These are phyloP conservation scores for Diphasiastrum complanatum DNA, from an alignment of 83 land plant species.

Conservation along the genomic window DNA sequence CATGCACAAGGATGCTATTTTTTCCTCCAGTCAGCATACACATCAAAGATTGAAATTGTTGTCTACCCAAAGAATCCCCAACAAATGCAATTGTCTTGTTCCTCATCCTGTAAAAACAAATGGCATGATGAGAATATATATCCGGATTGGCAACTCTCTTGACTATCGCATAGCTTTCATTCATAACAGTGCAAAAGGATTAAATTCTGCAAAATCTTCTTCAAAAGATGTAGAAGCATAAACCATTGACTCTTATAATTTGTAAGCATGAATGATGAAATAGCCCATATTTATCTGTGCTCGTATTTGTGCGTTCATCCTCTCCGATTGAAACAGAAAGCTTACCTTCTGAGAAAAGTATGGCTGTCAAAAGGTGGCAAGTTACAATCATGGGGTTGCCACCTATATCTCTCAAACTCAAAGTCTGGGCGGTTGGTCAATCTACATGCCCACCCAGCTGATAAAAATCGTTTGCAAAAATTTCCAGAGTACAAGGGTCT, in stretches of 20 bases:
- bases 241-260: not conserved
- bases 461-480: conserved; percentile 62
- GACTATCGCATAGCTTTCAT: not conserved
- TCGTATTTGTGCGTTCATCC: not conserved
- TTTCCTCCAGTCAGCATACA: conserved; percentile 79
- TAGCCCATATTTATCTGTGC: not conserved
- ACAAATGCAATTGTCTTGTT: conserved; percentile 76
- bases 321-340: not conserved
- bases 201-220: not conserved
- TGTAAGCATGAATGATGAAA: not conserved
- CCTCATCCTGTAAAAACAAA: conserved; percentile 46
- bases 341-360: conserved; percentile 47
- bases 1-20: conserved; percentile 33
- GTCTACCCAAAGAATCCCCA: conserved; percentile 89
- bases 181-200: not conserved
- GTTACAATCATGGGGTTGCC: conserved; percentile 73
- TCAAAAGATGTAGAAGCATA: not conserved
- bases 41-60: conserved; percentile 89
- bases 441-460: conserved; percentile 85
- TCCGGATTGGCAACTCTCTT: not conserved
- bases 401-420: conserved; percentile 57
- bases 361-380: conserved; percentile 57
- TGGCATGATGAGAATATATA: not conserved
- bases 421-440: conserved; percentile 54
- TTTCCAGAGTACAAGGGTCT: conserved; percentile 72